Base-by-base conservation (phyloP, 768 basidiomycete species). In the Leccinum ochraceum region DNA sequence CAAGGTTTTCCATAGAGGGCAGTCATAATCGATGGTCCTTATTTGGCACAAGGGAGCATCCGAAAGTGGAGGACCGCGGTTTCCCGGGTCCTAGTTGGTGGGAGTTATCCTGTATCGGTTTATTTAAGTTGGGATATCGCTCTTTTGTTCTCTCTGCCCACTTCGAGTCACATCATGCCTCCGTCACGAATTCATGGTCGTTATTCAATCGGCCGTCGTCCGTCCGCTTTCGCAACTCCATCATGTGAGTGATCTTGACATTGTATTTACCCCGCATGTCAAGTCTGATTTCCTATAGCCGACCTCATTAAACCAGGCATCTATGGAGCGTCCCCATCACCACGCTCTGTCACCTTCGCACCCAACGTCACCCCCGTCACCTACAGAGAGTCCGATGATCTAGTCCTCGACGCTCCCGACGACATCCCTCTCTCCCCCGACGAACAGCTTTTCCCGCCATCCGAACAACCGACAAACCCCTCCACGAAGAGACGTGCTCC, bases 301-400 rank as follows among this genome's bases (percentile, higher is more conserved):
- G 64, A 60, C 37, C 77, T 78, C 30, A 80, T 81, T 57, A 86
- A 83, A 63, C 73, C 85, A 4, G 85, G 84, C 16, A 79, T 78
- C 59, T 86, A 87, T 53, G 83, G 83, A 28, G 66, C 71, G 7
- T 67, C 79, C 3, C 70, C 76, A 0, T 75, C 80, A 0, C 75
- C 81, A n/a, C 77, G 80, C 1, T 75, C 78, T 5, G 83, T 88
- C 28, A 85, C 83, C 0, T 88, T 88, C 53, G 86, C 86, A 1
- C 85, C 85, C 42, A 86, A 86, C 62, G 77, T 86, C 26, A 86
- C 85, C 0, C 85, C 85, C 1, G 77, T 75, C 3, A 83, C 83
- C 0, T 86, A 78, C 73, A 72, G 72, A 28, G 77, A 78, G 11
- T 57, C 74, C 0, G 77, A 75, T 57, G 69, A 74, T 49, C n/a